A percentile compares a stretch with the other conserved stretches of the same genome.
These are phyloP conservation scores for Pseudogymnoascus pannorum DNA, from an alignment of 2,329 filamentous ascomycete genomes.

Conservation along the genomic window DNA sequence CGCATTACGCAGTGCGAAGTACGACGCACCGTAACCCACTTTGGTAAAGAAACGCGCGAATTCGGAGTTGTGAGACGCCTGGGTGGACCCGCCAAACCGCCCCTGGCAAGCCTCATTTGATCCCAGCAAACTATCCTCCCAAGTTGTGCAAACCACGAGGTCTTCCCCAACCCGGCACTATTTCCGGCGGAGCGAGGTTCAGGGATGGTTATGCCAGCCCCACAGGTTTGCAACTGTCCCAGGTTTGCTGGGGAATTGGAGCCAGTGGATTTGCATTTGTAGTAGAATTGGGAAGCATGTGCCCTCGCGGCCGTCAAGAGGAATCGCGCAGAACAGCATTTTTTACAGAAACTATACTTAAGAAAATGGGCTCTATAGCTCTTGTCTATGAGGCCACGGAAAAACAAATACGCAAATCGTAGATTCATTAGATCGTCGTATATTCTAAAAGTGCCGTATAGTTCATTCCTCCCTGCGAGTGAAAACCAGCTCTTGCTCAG, in stretches of 20 bases:
- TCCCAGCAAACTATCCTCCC: neutral
- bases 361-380: neutral
- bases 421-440: neutral
- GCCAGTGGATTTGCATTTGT: neutral
- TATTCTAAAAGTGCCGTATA: neutral
- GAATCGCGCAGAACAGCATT: neutral
- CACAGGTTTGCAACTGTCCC: neutral
- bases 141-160: neutral
- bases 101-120: neutral
- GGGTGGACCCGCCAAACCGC: neutral
- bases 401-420: neutral
- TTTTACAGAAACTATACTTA: neutral
- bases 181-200: neutral
- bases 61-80: neutral
- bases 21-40: neutral
- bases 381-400: neutral
- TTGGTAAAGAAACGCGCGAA: neutral
- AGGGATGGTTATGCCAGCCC: neutral
- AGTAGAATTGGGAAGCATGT: neutral
- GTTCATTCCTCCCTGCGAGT: slow-evolving; percentile 3
- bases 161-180: neutral
- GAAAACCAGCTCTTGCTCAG: slow-evolving; percentile 10
- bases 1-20: neutral
- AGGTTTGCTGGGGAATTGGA: neutral
- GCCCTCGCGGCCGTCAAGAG: too few species aligned